Percentiles rank a stretch among this genome's conserved stretches.
These are phyloP conservation scores for Trametes pubescens DNA, from an alignment of 1,284 basidiomycete species.

Conservation along the genomic window DNA sequence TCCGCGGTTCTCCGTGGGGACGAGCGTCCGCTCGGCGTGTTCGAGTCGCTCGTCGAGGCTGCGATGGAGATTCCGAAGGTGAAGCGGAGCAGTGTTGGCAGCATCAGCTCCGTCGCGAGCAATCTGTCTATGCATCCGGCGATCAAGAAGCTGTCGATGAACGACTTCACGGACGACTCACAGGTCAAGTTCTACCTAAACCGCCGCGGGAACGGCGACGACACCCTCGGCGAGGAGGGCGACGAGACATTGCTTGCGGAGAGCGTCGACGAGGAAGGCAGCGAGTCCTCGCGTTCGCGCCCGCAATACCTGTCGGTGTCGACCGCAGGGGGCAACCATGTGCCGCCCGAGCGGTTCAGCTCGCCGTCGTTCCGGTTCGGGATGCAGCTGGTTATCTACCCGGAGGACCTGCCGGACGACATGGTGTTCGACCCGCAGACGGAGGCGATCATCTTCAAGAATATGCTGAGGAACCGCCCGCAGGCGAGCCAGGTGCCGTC, in stretches of 20 bases:
- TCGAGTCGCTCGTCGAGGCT: constrained; percentile 84
- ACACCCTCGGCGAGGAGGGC: constrained; percentile 47
- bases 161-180: constrained; percentile 96
- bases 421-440: constrained; percentile 93
- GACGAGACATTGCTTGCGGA: constrained; percentile 63
- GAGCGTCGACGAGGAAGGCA: constrained; percentile 40
- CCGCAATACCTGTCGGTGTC: constrained; percentile 57
- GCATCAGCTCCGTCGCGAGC: constrained; percentile 90
- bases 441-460: constrained; percentile 88
- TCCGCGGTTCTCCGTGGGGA: constrained; percentile 75
- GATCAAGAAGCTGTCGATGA: constrained; percentile 92
- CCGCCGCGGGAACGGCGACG: constrained; percentile 52
- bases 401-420: constrained; percentile 91
- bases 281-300: constrained; percentile 36
- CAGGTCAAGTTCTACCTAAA: constrained; percentile 97
- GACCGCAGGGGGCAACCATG: constrained; percentile 48
- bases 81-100: constrained; percentile 91
- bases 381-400: constrained; percentile 86
- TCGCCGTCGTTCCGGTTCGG: constrained; percentile 87
- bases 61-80: constrained; percentile 86
- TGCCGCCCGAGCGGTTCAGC: constrained; percentile 76
- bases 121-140: constrained; percentile 94
- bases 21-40: constrained; percentile 87
- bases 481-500: constrained; percentile 52
- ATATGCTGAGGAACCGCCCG: constrained; percentile 64